phyloP scores from a whole-genome alignment of 176 grass and related monocot genomes.

The Urochloa ruziziensis region DNA sequence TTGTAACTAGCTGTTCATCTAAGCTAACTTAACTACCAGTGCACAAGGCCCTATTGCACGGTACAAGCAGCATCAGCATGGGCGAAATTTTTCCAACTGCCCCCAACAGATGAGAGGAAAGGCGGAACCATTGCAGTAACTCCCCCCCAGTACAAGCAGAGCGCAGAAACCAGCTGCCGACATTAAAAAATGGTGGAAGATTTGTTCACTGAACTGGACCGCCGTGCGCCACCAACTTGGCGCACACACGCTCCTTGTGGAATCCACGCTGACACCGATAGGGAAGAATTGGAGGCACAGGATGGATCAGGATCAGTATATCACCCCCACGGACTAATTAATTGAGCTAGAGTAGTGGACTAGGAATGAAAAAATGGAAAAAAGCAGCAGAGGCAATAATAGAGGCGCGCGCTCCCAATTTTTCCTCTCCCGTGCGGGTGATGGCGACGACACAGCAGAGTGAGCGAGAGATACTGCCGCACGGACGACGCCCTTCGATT shows the following conservation, averaged over 20 bases:
- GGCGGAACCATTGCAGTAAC: not conserved
- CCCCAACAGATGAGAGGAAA: not conserved
- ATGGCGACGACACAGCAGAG: not conserved
- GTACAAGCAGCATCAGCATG: not conserved
- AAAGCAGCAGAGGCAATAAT: not conserved
- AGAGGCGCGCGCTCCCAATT: not conserved
- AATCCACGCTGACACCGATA: not conserved
- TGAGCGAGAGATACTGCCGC: not conserved
- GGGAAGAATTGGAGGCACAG: not conserved
- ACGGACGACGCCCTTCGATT: not conserved
- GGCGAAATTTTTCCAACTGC: not conserved
- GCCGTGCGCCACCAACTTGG: not conserved
- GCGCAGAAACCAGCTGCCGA: constrained; percentile 7
- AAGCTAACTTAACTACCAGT: not conserved
- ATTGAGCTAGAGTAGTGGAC: not conserved
- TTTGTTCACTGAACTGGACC: not conserved
- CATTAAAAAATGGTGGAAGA: constrained; percentile 11
- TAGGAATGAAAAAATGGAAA: too few species aligned
- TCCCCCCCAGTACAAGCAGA: constrained; percentile 26
- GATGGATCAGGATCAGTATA: not conserved
- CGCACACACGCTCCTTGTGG: not conserved
- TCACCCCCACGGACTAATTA: not conserved
- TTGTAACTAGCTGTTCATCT: not conserved
- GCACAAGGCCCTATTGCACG: not conserved
- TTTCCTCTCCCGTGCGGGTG: not conserved